Evolutionary conservation across 2,329 filamentous ascomycete genomes (phyloP).

Genomic region (Cercospora zeina): DNA sequence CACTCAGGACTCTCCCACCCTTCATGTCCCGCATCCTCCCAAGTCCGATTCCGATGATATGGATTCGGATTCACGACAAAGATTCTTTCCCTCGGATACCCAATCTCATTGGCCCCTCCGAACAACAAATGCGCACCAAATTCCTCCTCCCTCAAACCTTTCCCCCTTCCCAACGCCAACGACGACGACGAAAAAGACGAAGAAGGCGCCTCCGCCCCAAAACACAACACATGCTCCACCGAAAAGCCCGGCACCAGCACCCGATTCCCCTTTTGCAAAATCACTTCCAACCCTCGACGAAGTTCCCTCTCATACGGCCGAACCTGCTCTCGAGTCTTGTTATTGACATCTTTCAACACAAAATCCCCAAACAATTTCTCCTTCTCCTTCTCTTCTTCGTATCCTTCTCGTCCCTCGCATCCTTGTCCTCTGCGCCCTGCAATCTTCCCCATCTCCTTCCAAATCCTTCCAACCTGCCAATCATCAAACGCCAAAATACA

Average conservation of each 20-base stretch:
- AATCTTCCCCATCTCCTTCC: neutral
- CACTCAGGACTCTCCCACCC: neutral
- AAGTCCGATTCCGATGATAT: conserved; percentile 16
- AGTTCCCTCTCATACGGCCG: conserved; percentile 8
- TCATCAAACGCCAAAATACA: conserved; percentile 19
- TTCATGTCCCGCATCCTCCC: conserved; percentile 9
- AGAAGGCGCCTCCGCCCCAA: neutral
- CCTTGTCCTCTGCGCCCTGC: neutral
- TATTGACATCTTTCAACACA: neutral
- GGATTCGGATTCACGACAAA: conserved; percentile 16
- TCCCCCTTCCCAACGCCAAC: neutral
- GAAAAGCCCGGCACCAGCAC: conserved; percentile 1
- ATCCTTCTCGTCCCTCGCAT: too few relatives aligned
- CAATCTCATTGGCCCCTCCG: neutral
- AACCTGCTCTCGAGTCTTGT: conserved; percentile 5
- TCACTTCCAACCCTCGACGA: neutral
- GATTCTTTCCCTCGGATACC: conserved; percentile 2
- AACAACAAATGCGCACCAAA: conserved; percentile 12
- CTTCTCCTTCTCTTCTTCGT: too few relatives aligned
- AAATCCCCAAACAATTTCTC: neutral
- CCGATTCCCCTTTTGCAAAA: conserved; percentile 3
- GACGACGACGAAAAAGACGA: neutral
- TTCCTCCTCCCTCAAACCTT: neutral
- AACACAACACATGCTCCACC: conserved; percentile 1
- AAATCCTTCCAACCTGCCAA: conserved; percentile 6